phyloP scores from a whole-genome alignment of 1,139 yeast species.

The Diutina mesorugosa region DNA sequence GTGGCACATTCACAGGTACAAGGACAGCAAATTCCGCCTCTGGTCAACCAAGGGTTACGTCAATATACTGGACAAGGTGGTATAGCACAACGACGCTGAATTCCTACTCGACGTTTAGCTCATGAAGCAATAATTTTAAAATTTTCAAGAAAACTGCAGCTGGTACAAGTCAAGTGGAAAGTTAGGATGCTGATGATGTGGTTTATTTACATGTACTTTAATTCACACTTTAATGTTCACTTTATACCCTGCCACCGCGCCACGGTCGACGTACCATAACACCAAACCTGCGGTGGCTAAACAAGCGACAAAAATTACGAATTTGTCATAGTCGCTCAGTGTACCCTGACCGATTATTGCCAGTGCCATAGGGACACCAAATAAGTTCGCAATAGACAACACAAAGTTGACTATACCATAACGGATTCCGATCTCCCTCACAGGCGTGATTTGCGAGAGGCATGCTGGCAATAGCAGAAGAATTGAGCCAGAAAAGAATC shows the following conservation, averaged over 20 bases:
- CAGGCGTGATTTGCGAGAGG: conserved; percentile 34
- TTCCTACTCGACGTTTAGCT: too few relatives aligned
- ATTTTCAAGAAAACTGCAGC: too few relatives aligned
- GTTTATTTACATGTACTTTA: conserved; percentile 3
- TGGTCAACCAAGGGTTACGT: neutral
- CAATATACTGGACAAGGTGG: neutral
- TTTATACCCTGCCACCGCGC: conserved; percentile 5
- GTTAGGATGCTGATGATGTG: too few relatives aligned
- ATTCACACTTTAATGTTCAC: conserved; percentile 5
- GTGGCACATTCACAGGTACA: neutral
- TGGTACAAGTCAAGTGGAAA: too few relatives aligned
- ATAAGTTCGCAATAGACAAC: conserved; percentile 28
- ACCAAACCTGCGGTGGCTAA: conserved; percentile 11
- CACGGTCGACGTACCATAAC: conserved; percentile 12
- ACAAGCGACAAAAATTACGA: conserved; percentile 14
- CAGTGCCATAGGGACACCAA: conserved; percentile 39
- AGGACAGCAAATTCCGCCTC: neutral
- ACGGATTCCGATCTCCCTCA: conserved; percentile 34
- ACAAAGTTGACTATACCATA: conserved; percentile 35
- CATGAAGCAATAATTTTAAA: too few relatives aligned
- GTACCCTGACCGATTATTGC: conserved; percentile 29
- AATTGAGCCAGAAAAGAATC: conserved; percentile 39
- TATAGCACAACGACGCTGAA: neutral
- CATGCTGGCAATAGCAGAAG: conserved; percentile 37
- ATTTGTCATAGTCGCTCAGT: conserved; percentile 12